Conservation (phyloP, 371 early-diverging fungal species). For the Circinella minor region DNA sequence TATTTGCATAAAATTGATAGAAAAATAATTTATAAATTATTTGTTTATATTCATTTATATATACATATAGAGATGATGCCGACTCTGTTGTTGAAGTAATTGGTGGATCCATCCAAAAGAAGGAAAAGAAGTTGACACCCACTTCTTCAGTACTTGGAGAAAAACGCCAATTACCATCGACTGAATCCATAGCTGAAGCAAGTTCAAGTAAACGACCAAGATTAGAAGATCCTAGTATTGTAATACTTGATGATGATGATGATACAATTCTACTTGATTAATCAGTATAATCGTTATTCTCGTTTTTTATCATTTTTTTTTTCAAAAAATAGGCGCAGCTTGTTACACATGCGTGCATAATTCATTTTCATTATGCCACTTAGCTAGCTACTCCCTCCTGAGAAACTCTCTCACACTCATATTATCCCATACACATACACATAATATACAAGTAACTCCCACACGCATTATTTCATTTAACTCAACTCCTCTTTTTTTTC, state of each 20-base stretch:
- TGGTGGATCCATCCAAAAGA: conserved; percentile 5
- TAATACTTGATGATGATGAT: conserved; percentile 14
- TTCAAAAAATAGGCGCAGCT: background rate
- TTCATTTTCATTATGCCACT: too few species aligned
- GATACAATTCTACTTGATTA: background rate
- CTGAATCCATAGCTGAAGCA: background rate
- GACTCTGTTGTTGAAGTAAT: conserved; percentile 6
- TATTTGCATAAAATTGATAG: too few species aligned
- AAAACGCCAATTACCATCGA: background rate
- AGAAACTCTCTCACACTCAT: too few species aligned
- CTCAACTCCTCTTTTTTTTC: background rate
- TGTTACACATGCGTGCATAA: too few species aligned
- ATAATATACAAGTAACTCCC: too few species aligned
- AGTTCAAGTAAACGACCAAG: background rate
- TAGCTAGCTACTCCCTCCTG: too few species aligned
- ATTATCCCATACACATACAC: too few species aligned
- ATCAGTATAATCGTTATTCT: background rate
- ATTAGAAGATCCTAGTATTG: background rate
- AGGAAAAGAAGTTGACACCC: background rate
- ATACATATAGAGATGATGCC: background rate
- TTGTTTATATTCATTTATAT: too few species aligned
- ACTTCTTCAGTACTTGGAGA: background rate
- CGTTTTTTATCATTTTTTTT: background rate
- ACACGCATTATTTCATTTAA: background rate
- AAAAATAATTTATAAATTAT: too few species aligned